Evolutionary conservation across 208 protist genomes (phyloP).

Genomic region (Strigomonas galati): DNA sequence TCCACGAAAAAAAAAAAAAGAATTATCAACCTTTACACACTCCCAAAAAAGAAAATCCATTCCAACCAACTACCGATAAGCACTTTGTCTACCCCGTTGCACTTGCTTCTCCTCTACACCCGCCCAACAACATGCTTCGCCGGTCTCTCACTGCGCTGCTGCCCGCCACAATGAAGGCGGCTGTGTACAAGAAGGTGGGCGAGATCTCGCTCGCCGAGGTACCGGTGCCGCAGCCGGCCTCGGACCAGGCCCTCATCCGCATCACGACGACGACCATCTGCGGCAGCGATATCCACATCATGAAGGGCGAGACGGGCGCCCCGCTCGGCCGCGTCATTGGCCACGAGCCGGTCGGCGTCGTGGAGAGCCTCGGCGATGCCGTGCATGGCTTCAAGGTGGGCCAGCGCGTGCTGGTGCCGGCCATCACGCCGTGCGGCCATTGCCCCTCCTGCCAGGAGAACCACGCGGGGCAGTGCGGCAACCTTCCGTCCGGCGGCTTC

Average conservation of each 20-base stretch:
- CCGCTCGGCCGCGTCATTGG: conserved; percentile 24
- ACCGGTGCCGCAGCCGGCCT: conserved; percentile 25
- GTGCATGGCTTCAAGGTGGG: conserved; percentile 25
- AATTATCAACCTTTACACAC: no score
- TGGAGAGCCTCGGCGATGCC: conserved; percentile 27
- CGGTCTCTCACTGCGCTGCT: conserved; percentile 5
- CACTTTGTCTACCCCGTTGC: no score
- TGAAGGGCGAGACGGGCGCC: conserved; percentile 26
- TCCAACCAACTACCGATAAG: no score
- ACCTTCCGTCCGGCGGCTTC: conserved; percentile 14
- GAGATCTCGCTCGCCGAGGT: conserved; percentile 27
- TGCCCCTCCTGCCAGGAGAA: conserved; percentile 28
- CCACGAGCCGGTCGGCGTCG: conserved; percentile 30
- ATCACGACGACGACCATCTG: conserved; percentile 43
- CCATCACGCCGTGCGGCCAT: conserved; percentile 28
- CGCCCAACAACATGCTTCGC: conserved; percentile 28
- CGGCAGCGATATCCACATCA: conserved; percentile 31
- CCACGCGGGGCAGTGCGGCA: conserved; percentile 25
- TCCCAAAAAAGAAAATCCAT: no score
- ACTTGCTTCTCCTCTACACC: no score
- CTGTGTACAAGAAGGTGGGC: conserved; percentile 29
- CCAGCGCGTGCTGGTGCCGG: conserved; percentile 25
- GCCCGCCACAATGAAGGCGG: conserved; percentile 31
- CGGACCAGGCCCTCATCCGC: conserved; percentile 28
- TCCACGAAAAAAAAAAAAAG: no score